Evolutionary conservation across 2,329 filamentous ascomycete genomes (phyloP).

Genomic region (Fusarium sp.): DNA sequence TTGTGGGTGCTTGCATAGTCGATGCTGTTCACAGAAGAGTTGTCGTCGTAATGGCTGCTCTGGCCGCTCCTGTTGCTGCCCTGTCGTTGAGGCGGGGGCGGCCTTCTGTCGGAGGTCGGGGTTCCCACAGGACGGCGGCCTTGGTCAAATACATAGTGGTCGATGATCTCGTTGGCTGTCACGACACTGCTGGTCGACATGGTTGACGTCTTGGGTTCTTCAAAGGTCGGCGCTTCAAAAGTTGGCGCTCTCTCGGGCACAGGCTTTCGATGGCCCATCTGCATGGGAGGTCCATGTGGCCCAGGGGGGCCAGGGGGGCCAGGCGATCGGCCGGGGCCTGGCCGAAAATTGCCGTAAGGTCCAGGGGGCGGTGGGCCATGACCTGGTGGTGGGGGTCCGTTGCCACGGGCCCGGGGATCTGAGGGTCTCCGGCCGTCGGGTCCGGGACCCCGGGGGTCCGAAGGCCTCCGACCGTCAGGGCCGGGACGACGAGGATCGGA

Average conservation of each 20-base stretch:
- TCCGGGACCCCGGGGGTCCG: slow-evolving; percentile 17
- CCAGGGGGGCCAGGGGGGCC: slow-evolving; percentile 16
- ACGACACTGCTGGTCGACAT: slow-evolving; percentile 46
- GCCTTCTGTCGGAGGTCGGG: slow-evolving; percentile 37
- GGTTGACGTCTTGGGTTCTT: slow-evolving; percentile 36
- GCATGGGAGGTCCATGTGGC: slow-evolving; percentile 40
- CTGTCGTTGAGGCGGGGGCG: slow-evolving; percentile 43
- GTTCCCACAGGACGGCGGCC: slow-evolving; percentile 37
- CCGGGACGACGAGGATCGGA: slow-evolving; percentile 21
- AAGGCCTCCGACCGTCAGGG: slow-evolving; percentile 22
- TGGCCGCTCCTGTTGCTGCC: slow-evolving; percentile 46
- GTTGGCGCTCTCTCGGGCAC: slow-evolving; percentile 41
- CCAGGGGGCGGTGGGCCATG: slow-evolving; percentile 36
- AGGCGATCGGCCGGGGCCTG: slow-evolving; percentile 32
- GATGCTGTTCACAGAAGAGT: slow-evolving; percentile 54
- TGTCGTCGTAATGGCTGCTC: slow-evolving; percentile 71
- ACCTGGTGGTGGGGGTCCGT: slow-evolving; percentile 35
- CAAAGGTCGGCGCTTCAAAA: slow-evolving; percentile 11
- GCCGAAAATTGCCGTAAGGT: slow-evolving; percentile 36
- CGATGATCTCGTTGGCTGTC: slow-evolving; percentile 54
- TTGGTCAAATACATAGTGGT: slow-evolving; percentile 52
- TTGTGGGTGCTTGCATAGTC: slow-evolving; percentile 43
- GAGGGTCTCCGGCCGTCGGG: slow-evolving; percentile 10
- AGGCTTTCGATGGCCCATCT: slow-evolving; percentile 46
- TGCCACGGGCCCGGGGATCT: slow-evolving; percentile 22